Evolutionary conservation across 148 eudicot species (phyloP).

Genomic region (Rhododendron kiyosumense): DNA sequence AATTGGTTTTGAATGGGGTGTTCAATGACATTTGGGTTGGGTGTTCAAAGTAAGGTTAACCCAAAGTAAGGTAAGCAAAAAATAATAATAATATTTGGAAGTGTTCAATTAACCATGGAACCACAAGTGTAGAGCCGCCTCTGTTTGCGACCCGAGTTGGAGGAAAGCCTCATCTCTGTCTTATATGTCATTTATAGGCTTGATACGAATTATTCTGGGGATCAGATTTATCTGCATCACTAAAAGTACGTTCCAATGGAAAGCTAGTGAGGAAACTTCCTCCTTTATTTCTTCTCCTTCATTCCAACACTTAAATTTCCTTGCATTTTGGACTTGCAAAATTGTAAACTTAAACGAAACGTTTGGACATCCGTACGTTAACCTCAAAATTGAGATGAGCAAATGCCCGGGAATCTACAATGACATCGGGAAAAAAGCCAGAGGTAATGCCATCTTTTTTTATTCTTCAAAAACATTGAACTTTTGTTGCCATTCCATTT

Average conservation of each 20-base stretch:
- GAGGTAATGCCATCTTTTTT: conserved; percentile 17
- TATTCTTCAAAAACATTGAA: neutral
- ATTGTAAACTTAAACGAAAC: neutral
- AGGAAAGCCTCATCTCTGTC: neutral
- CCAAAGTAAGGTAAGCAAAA: no score
- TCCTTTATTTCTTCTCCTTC: neutral
- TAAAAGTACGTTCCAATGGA: neutral
- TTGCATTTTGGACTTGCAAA: neutral
- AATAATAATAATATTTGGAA: no score
- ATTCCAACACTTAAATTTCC: neutral
- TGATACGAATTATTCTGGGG: neutral
- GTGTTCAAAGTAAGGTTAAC: no score
- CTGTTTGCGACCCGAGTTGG: neutral
- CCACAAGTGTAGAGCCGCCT: no score
- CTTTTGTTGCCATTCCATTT: neutral
- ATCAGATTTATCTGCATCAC: neutral
- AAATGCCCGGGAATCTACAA: conserved; percentile 12
- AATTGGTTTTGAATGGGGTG: no score
- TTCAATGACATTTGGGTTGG: no score
- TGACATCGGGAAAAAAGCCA: conserved; percentile 18
- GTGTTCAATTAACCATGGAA: no score
- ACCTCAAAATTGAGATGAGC: conserved; percentile 13
- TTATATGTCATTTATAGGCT: neutral
- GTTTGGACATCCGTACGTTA: neutral
- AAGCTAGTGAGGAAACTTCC: conserved; percentile 18